Percentiles rank a stretch among this genome's conserved stretches.
Evolutionary conservation across 176 grass and related monocot species (phyloP).

Genomic region (Pharus latifolius): DNA sequence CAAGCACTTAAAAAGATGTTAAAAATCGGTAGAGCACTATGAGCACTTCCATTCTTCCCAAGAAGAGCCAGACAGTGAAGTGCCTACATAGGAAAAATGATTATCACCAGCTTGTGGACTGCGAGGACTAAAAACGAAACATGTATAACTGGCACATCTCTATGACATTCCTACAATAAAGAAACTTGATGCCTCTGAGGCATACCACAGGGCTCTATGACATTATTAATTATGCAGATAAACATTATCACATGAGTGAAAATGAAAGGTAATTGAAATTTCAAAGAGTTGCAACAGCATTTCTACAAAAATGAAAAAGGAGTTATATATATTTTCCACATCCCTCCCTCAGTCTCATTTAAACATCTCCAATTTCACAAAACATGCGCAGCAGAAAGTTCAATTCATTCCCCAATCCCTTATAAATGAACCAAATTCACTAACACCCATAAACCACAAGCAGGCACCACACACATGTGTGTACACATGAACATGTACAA

Average conservation of each 20-base stretch:
- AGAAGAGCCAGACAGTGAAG: constrained; percentile 55
- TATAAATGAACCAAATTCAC: not conserved
- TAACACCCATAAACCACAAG: not conserved
- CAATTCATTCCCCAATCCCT: not conserved
- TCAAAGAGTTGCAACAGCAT: not conserved
- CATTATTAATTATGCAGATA: constrained; percentile 2
- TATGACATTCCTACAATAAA: too few relatives aligned
- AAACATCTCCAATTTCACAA: not conserved
- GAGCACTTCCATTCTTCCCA: constrained; percentile 35
- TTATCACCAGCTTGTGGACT: constrained; percentile 12
- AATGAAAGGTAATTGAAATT: not conserved
- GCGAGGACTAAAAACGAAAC: constrained; percentile 4
- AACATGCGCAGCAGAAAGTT: not conserved
- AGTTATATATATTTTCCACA: not conserved
- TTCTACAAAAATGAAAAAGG: not conserved
- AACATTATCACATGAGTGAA: constrained; percentile 2
- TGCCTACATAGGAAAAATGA: constrained; percentile 37
- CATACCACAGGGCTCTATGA: not conserved
- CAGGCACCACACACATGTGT: not conserved
- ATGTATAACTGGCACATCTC: not conserved
- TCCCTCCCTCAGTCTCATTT: not conserved
- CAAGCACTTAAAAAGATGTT: constrained; percentile 66
- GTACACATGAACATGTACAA: not conserved
- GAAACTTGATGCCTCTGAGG: too few relatives aligned
- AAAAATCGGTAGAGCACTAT: constrained; percentile 43